Base-by-base conservation (phyloP, 305 asterid species). In the Salvia sclarea region DNA sequence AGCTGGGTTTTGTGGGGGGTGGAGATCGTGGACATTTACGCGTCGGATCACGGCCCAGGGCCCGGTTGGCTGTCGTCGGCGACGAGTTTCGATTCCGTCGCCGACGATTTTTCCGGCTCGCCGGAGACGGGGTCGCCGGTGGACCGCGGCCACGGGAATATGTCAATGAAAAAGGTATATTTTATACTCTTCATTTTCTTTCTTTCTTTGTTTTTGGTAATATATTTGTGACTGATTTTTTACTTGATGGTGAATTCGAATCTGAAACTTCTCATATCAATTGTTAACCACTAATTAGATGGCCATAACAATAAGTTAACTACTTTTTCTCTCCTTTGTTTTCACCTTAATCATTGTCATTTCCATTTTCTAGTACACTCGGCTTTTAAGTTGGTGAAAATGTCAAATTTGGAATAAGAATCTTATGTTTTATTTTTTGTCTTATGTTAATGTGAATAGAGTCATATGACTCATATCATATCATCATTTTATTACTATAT, bases 1-100 rank as follows among this genome's bases (percentile, higher is more conserved):
- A 66, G 76, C 10, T 87, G 95, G 95, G 78, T 87, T 35, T 14
- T 83, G 25, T 85, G 91, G 95, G 85, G 84, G 7, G 88, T 87
- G 64, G 95, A 87, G 10, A 30, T 83, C 13, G 71, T 83, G 72
- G 95, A 87, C 44, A 78, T 84, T 43, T 69, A 84, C 64, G 87
- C 73, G 69, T 22, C 71, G 57, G 84, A 56, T 49, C 18, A 53
- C 13, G 67, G 48, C 49, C 3, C 60, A 55, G 68, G 43, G 28
- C 54, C 68, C 57, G 70, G 40, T 50, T 58, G 62, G 37, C 8
- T 58, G 3, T 76, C 82, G 30, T 68, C 69, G 2, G 62, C 57
- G 4, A 71, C 80, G 17, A 78, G 82, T 43, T 62, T 81, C 72
- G 53, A 76, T 28, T 81, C 86, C 0, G 1, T 69, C 17, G 64